Percentiles rank a stretch among this genome's conserved stretches.
Evolutionary conservation across 768 basidiomycete species (phyloP).

Genomic region (Mycena kentingensis): DNA sequence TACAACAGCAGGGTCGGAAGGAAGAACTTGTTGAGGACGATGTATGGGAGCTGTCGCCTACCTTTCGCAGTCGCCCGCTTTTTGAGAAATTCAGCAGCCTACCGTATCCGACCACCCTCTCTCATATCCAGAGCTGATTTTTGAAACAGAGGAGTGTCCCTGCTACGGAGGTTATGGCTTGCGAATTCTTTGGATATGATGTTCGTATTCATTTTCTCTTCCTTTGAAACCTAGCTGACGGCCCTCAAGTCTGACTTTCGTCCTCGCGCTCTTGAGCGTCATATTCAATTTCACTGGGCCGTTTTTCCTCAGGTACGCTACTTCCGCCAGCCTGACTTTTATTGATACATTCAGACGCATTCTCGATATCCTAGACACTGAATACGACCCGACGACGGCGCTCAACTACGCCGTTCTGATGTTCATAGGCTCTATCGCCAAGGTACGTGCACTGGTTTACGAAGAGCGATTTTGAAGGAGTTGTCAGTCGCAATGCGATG

Average conservation of each 20-base stretch:
- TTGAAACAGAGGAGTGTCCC: conserved; percentile 35
- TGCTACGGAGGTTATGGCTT: conserved; percentile 43
- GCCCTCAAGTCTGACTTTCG: conserved; percentile 32
- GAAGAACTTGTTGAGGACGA: too few relatives aligned
- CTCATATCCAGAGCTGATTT: not conserved
- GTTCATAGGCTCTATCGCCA: conserved; percentile 59
- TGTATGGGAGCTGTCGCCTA: conserved; percentile 71
- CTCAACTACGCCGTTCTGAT: conserved; percentile 82
- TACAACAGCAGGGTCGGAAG: too few relatives aligned
- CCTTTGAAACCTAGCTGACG: not conserved
- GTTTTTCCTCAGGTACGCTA: conserved; percentile 75
- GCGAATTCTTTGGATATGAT: conserved; percentile 51
- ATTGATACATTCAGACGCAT: conserved; percentile 2
- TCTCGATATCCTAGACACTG: conserved; percentile 35
- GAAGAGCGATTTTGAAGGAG: not conserved
- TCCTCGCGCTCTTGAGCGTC: conserved; percentile 68
- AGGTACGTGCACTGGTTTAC: conserved; percentile 35
- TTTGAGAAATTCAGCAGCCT: conserved; percentile 49
- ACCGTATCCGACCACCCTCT: not conserved
- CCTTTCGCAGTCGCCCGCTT: conserved; percentile 62
- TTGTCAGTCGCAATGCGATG: not conserved
- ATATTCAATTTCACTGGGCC: conserved; percentile 79
- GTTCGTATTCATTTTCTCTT: conserved; percentile 28
- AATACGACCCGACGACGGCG: conserved; percentile 56
- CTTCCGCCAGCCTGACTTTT: not conserved